Evolutionary conservation across 768 basidiomycete genomes (phyloP).

Genomic region (Mycena amicta): DNA sequence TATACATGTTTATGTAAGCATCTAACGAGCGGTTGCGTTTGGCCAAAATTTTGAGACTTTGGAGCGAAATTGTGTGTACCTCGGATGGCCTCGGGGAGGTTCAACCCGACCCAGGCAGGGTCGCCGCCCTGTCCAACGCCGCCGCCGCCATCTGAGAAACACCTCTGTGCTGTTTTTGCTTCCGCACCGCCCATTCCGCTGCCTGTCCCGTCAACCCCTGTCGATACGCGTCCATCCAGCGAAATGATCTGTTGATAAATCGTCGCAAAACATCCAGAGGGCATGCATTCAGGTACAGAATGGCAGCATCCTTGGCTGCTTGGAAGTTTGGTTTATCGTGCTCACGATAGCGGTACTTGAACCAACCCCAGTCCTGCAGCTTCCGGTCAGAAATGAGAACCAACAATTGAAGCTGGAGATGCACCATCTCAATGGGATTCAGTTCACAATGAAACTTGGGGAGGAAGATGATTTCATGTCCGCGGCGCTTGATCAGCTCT

Average conservation of each 20-base stretch:
- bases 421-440: conserved; percentile 21
- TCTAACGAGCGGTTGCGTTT: conserved; percentile 10
- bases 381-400: too few relatives aligned
- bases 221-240: conserved; percentile 30
- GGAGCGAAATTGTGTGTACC: conserved; percentile 5
- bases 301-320: conserved; percentile 19
- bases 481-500: conserved; percentile 5
- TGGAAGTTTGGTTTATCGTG: conserved; percentile 12
- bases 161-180: conserved; percentile 23
- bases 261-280: conserved; percentile 28
- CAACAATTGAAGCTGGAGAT: too few relatives aligned
- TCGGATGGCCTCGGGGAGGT: not conserved
- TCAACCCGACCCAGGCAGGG: conserved; percentile 2
- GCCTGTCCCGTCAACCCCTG: conserved; percentile 29
- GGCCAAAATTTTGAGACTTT: conserved; percentile 18
- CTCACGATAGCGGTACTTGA: conserved; percentile 24
- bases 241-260: conserved; percentile 29
- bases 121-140: conserved; percentile 23
- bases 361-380: conserved; percentile 26
- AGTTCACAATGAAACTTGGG: conserved; percentile 7
- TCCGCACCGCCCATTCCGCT: conserved; percentile 33
- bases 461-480: conserved; percentile 9
- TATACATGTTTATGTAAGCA: conserved; percentile 15
- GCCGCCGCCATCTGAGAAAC: conserved; percentile 23
- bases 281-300: conserved; percentile 28